Conservation (phyloP, 495 filamentous ascomycete genomes). For the Cryomyces minteri region DNA sequence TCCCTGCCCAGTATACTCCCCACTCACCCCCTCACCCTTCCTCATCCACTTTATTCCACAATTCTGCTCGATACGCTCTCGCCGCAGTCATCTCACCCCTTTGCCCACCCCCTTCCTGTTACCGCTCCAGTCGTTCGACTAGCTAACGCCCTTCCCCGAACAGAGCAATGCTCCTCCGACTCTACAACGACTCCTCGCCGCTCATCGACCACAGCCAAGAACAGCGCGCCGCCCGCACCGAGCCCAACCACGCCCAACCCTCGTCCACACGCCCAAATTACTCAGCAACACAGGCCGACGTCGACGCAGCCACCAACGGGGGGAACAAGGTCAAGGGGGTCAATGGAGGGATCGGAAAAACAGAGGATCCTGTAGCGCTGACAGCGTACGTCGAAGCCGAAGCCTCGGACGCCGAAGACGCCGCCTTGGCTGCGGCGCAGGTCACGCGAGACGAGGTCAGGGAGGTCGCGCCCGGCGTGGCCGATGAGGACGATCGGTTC, state of each 20-base stretch:
- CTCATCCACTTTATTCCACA: too few species aligned
- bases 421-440: background rate
- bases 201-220: conserved; percentile 30
- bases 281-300: background rate
- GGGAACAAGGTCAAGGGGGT: background rate
- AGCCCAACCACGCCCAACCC: background rate
- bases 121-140: too few species aligned
- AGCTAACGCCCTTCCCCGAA: too few species aligned
- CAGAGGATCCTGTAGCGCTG: too few species aligned
- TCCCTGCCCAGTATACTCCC: too few species aligned
- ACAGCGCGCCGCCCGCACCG: background rate
- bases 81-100: too few species aligned
- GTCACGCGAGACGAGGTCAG: background rate
- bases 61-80: too few species aligned
- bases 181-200: conserved; percentile 72
- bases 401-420: conserved; percentile 1
- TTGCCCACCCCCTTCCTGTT: too few species aligned
- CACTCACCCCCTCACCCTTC: conserved; percentile 8
- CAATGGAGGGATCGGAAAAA: background rate
- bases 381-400: background rate
- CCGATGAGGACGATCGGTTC: conserved; percentile 4
- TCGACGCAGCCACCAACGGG: background rate
- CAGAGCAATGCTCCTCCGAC: conserved; percentile 65
- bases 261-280: background rate
- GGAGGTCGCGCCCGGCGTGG: conserved; percentile 3